Base-by-base conservation (phyloP, 148 eudicot species). In the Drosera capensis region DNA sequence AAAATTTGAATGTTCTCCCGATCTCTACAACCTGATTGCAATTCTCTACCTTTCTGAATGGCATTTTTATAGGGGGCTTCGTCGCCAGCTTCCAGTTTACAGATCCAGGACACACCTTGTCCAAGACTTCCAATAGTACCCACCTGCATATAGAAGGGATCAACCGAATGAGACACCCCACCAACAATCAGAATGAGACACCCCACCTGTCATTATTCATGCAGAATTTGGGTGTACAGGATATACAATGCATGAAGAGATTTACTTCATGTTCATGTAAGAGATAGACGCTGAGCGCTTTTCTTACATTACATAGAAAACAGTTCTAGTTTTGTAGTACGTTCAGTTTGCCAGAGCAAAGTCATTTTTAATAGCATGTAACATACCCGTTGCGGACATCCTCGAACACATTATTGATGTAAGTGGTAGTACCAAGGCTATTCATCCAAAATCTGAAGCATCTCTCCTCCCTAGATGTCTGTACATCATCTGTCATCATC, bases 401-500 rank as follows among this genome's bases (percentile, higher is more conserved):
- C 77, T 90, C 99, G 35, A 90, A 90, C 51, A 90, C 44, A 52
- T 80, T 90, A 65, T 84, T 80, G 39, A 90, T 82, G 46, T 90
- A 84, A 18, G 82, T 63, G 47, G 62, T 34, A 53, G 66, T 75
- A 22, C 99, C 99, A 59, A 84, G 78, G 69, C 99, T 84, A 56
- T 90, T 84, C 68, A 84, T 90, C 99, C 99, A 90, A 53, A 90
- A 67, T 49, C 99, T 70, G 61, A 84, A 90, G 69, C 95, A 90
- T 58, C 99, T 80, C 64, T 80, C 99, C 44, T 90, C 99, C 58
- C 99, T 73, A 43, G 95, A 90, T 42, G 84, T 81, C 63, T 64
- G 78, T 56, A 75, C 84, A 66, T 90, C 99, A 63, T 84, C 99
- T 0, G 79, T 68, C 93, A 90, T 84, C 95, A 84, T 90, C 71